Evolutionary conservation across 208 protist species (phyloP), one percentile per base, ranked within the genome.

Genomic region (Trypanosoma lewisi): DNA sequence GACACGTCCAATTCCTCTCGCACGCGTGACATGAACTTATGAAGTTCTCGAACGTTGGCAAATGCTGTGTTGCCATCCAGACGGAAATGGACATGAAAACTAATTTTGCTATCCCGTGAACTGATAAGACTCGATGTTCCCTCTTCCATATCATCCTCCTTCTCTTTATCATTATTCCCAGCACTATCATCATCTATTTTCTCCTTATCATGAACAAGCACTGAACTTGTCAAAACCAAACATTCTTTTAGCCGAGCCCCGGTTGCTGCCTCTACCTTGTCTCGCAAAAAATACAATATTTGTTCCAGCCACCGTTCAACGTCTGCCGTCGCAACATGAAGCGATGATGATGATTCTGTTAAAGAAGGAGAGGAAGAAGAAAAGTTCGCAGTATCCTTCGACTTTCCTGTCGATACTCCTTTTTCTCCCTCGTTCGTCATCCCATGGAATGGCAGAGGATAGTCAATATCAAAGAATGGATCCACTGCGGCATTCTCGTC

Each of bases 391-490:
- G 50, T 31, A 9, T 57, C 23, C 52, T 44, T 11, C 4, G 8
- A 6, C 23, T 55, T 55, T 58, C 44, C 36, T 34, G 19, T 16
- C 3, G 16, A 21, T 17, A 42, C 57, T 30, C 17, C 17, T 14
- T 30, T 14, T 19, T 44, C 21, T 49, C 30, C 37, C 14, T 34
- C 33, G 9, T 44, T 16, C 19, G 4, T 39, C 36, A 36, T 34
- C 59, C 51, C 59, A 19, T 54, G 21, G 55, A 63, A 63, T 14
- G 54, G 55, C 33, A 42, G 30, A n/a, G 17, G 39, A 52, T 77
- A 85, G 70, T 95, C 89, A 37, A 95, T 70, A 59, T 95, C 89
- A 58, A 95, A 90, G 62, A 81, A 95, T 2, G 89, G 89, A 58
- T 95, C 89, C 11, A 92, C 72, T 3, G 85, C 65, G 5, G 77